phyloP scores from a whole-genome alignment of 345 rosid genomes.

The Noccaea caerulescens region DNA sequence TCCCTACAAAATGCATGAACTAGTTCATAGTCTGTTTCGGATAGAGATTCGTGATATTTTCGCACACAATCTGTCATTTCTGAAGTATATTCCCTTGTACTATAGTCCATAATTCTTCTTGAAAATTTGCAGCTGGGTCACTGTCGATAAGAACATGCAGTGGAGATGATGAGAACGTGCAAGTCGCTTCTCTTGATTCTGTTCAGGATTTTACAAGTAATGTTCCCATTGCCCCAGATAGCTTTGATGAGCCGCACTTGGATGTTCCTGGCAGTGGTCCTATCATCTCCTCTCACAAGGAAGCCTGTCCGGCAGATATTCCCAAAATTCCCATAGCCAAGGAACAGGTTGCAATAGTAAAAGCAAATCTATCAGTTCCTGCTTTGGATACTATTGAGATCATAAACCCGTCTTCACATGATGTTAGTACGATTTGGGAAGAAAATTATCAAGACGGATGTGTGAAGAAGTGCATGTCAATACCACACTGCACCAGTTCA shows the following conservation, averaged over 20 bases:
- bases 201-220: conserved; percentile 43
- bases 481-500: conserved; percentile 37
- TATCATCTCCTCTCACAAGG: conserved; percentile 33
- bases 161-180: conserved; percentile 40
- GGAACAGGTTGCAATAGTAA: conserved; percentile 26
- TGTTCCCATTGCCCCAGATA: conserved; percentile 50
- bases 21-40: conserved; percentile 7
- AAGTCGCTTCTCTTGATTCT: conserved; percentile 38
- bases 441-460: conserved; percentile 39
- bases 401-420: conserved; percentile 41
- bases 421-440: conserved; percentile 35
- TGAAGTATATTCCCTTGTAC: conserved; percentile 16
- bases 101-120: conserved; percentile 13
- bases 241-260: conserved; percentile 53
- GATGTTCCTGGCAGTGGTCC: conserved; percentile 36
- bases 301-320: conserved; percentile 43
- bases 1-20: conserved; percentile 19
- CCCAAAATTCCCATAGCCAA: conserved; percentile 9
- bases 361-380: conserved; percentile 34
- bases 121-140: conserved; percentile 45
- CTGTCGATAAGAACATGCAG: conserved; percentile 31
- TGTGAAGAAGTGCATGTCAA: conserved; percentile 39
- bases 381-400: conserved; percentile 40
- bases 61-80: background rate
- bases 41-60: background rate